Evolutionary conservation across 2,329 filamentous ascomycete genomes (phyloP), one percentile per base, ranked within the genome.

Genomic region (Fusarium goolgardi): DNA sequence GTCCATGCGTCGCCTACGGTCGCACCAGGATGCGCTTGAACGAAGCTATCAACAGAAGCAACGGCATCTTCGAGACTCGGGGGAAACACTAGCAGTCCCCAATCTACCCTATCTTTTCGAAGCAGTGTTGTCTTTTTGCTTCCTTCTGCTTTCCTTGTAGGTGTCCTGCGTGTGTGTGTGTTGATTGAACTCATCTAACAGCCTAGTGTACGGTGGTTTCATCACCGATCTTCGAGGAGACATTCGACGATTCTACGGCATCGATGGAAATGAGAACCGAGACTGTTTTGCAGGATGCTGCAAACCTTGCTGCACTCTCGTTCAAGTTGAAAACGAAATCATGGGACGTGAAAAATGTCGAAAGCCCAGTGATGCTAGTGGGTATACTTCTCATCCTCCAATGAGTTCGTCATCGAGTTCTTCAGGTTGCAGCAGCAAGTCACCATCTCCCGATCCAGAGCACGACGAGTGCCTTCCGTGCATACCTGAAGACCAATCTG

Each of bases 261-360:
- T 80, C 37, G 56, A 73, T 9, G 77, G 78, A 25, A 53, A 43
- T 10, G 43, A 57, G 1, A 32, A 25, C 13, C 34, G 40, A 5
- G 78, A 80, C 52, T 75, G 35, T 16, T 16, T 15, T 4, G 67
- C 70, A 23, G 70, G 72, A 20, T 79, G 74, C 46, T 76, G 55
- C 46, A 75, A 71, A 41, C 78, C 78, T 6, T 70, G 58, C 40
- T 15, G 54, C 2, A 73, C 76, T 16, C 63, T 80, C 25, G 56
- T 71, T 6, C 69, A 73, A 5, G 73, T 69, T 31, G 76, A 80
- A 37, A 64, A 75, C 13, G 78, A 80, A 57, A 78, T 80, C 31
- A 49, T 73, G 1, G 29, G 73, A 23, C 76, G 78, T 29, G 72
- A 79, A 46, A 69, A 50, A 37, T 55, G 63, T 18, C 55, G 39